phyloP scores from a whole-genome alignment of 352 stramenopile genomes.

The Pythium oligandrum region DNA sequence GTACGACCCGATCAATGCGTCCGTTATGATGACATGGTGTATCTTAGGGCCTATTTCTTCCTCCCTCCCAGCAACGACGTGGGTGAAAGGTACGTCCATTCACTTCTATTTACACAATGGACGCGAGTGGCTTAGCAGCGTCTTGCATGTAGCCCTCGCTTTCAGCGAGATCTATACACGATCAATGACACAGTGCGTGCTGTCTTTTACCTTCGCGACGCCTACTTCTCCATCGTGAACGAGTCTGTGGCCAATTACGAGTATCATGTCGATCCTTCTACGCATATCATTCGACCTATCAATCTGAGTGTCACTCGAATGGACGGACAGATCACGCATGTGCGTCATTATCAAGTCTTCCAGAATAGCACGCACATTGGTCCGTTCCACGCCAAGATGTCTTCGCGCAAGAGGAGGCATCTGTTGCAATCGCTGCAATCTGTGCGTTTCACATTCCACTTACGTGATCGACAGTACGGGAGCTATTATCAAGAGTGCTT shows the following conservation, averaged over 20 bases:
- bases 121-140: no score
- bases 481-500: conserved; percentile 83
- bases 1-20: not conserved
- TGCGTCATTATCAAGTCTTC: conserved; percentile 39
- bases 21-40: not conserved
- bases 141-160: conserved; percentile 30
- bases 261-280: conserved; percentile 27
- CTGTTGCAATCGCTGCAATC: conserved; percentile 42
- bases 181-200: conserved; percentile 68
- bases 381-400: conserved; percentile 49
- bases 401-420: conserved; percentile 27
- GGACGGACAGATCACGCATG: not conserved
- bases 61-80: conserved; percentile 49
- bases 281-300: conserved; percentile 6
- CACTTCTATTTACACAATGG: not conserved
- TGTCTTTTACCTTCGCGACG: conserved; percentile 58
- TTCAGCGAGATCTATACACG: conserved; percentile 64
- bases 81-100: conserved; percentile 36
- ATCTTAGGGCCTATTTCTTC: conserved; percentile 74
- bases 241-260: conserved; percentile 80
- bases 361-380: conserved; percentile 30
- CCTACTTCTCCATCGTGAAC: conserved; percentile 74
- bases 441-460: conserved; percentile 45
- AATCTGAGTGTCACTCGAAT: conserved; percentile 9
- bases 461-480: conserved; percentile 72